Evolutionary conservation across 2,329 filamentous ascomycete genomes (phyloP).

Genomic region (Exserohilum rostratum): DNA sequence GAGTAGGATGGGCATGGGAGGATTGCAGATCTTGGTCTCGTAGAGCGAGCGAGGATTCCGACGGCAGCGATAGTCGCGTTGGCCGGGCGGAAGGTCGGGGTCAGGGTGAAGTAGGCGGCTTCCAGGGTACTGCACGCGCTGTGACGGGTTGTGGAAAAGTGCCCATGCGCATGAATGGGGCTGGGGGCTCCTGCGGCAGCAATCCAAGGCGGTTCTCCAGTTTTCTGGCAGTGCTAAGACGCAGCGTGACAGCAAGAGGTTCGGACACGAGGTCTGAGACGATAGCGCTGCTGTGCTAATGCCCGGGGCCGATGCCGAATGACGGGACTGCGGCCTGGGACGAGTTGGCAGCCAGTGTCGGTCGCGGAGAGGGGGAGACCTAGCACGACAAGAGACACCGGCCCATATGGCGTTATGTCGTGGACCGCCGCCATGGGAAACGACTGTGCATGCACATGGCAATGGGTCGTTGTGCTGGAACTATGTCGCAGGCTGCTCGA

Average conservation of each 20-base stretch:
- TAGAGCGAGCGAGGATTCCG: background rate
- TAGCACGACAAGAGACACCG: background rate
- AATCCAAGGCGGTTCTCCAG: constrained; percentile 7
- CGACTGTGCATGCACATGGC: background rate
- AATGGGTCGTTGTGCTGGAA: constrained; percentile 1
- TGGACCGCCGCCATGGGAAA: background rate
- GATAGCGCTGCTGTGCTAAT: constrained; percentile 1
- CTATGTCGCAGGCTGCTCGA: constrained; percentile 8
- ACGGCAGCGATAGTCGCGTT: constrained; percentile 2
- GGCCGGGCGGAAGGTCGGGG: background rate
- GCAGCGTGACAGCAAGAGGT: constrained; percentile 7
- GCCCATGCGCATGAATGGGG: constrained; percentile 5
- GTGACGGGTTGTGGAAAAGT: constrained; percentile 1
- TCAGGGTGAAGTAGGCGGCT: constrained; percentile 1
- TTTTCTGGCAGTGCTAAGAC: constrained; percentile 6
- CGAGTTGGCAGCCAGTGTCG: background rate
- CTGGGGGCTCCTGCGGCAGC: constrained; percentile 2
- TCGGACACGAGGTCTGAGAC: constrained; percentile 10
- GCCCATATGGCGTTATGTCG: background rate
- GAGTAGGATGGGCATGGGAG: constrained; percentile 8
- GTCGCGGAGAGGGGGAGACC: background rate
- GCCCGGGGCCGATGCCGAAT: background rate
- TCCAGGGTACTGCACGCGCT: constrained; percentile 3
- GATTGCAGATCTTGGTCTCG: constrained; percentile 8
- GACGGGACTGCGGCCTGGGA: background rate